Percentiles rank a stretch among this genome's conserved stretches.
Evolutionary conservation across 2,329 filamentous ascomycete genomes (phyloP).

Genomic region (Domatiomyces catenatus): DNA sequence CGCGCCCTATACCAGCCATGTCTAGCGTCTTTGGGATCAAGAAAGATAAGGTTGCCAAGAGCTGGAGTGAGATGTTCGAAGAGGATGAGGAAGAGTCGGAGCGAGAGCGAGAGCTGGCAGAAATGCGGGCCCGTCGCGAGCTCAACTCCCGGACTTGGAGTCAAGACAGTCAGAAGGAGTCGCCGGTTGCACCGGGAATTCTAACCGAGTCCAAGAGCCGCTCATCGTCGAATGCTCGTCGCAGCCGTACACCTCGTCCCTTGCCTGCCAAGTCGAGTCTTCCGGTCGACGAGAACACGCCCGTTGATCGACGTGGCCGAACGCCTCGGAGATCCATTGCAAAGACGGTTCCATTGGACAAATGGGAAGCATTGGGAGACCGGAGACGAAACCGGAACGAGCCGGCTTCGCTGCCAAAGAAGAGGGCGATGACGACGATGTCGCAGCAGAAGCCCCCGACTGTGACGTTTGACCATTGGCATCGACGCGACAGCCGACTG

Average conservation of each 20-base stretch:
- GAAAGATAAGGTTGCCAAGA: constrained; percentile 76
- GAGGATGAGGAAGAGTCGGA: constrained; percentile 67
- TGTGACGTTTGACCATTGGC: constrained; percentile 17
- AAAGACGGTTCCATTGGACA: constrained; percentile 44
- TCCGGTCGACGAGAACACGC: constrained; percentile 52
- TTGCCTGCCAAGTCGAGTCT: constrained; percentile 52
- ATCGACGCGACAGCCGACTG: constrained; percentile 23
- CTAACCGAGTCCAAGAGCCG: constrained; percentile 41
- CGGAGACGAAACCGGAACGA: constrained; percentile 53
- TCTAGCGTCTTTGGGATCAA: constrained; percentile 65
- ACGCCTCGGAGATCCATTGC: constrained; percentile 48
- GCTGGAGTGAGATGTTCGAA: constrained; percentile 97
- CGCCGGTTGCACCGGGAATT: constrained; percentile 34
- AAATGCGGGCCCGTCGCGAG: constrained; percentile 42
- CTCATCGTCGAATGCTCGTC: constrained; percentile 35
- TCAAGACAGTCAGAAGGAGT: constrained; percentile 49
- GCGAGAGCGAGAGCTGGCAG: constrained; percentile 45
- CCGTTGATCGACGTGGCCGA: constrained; percentile 22
- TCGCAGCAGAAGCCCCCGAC: constrained; percentile 28
- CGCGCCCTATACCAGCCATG: constrained; percentile 55
- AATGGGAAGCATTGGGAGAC: constrained; percentile 80
- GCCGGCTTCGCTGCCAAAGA: constrained; percentile 34
- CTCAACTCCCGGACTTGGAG: constrained; percentile 66
- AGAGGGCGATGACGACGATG: constrained; percentile 26
- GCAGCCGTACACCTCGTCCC: constrained; percentile 37